These are phyloP conservation scores for Sporothrix phasma DNA, from an alignment of 2,329 filamentous ascomycete genomes.

Conservation along the genomic window DNA sequence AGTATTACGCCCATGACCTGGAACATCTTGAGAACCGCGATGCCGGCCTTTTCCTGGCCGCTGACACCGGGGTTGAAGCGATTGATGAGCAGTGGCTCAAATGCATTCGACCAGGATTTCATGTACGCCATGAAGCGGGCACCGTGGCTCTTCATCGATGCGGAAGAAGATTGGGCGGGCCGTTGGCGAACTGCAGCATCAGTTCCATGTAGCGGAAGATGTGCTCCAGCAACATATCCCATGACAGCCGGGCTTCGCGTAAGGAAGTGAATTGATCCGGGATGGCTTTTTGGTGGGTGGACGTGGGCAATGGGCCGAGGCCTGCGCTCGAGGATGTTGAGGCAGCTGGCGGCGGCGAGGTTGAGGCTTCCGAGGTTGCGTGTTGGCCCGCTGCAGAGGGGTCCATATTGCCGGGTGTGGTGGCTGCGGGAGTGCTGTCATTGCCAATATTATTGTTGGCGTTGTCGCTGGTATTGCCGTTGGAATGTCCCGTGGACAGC, in stretches of 20 bases:
- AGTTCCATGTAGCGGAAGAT: conserved; percentile 50
- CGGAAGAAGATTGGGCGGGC: conserved; percentile 44
- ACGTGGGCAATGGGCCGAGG: conserved; percentile 29
- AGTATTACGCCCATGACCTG: conserved; percentile 49
- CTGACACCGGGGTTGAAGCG: conserved; percentile 39
- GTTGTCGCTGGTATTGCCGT: too few relatives aligned
- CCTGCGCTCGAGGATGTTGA: conserved; percentile 30
- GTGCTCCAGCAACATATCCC: conserved; percentile 46
- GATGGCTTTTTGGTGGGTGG: conserved; percentile 30
- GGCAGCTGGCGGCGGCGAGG: conserved; percentile 17
- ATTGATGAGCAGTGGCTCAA: conserved; percentile 43
- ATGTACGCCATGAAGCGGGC: conserved; percentile 40
- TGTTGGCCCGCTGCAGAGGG: not conserved
- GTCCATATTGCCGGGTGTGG: conserved; percentile 16
- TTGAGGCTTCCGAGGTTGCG: conserved; percentile 23
- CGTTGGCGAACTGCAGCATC: conserved; percentile 38
- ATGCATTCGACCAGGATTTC: conserved; percentile 45
- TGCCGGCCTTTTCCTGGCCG: conserved; percentile 48
- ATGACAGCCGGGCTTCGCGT: conserved; percentile 45
- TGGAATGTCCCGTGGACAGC: conserved; percentile 24
- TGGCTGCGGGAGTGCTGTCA: not conserved
- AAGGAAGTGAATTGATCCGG: conserved; percentile 39
- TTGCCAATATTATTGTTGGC: not conserved
- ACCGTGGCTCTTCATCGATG: conserved; percentile 38
- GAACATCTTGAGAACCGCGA: conserved; percentile 53